phyloP scores from a whole-genome alignment of 305 asterid genomes.

The Fraxinus sp. region DNA sequence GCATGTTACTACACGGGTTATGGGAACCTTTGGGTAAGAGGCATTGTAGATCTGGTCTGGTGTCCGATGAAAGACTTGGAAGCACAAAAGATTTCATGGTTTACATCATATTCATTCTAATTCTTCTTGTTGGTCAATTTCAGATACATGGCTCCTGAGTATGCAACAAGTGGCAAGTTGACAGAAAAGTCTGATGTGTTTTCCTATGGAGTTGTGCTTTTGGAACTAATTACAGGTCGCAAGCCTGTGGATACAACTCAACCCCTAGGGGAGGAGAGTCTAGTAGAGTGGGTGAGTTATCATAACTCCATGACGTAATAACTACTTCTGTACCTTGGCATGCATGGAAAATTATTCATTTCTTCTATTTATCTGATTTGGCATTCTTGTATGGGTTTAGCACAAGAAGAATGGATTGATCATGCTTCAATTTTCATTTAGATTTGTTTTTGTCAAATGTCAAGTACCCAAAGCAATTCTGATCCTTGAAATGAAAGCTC shows the following conservation, averaged over 20 bases:
- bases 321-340: background rate
- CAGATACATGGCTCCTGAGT: constrained; percentile 99
- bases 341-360: background rate
- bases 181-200: constrained; percentile 82
- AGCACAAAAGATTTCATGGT: constrained; percentile 4
- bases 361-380: constrained; percentile 2
- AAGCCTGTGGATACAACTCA: constrained; percentile 92
- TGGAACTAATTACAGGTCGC: constrained; percentile 84
- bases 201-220: constrained; percentile 88
- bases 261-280: constrained; percentile 87
- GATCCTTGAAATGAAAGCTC: background rate
- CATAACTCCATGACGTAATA: background rate
- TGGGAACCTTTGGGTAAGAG: constrained; percentile 94
- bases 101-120: constrained; percentile 9
- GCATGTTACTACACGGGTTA: constrained; percentile 79
- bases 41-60: background rate
- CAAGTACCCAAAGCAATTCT: background rate
- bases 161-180: constrained; percentile 88
- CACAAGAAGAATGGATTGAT: background rate
- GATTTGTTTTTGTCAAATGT: background rate
- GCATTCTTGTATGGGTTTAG: background rate
- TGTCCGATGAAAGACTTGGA: constrained; percentile 13
- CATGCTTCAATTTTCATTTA: background rate
- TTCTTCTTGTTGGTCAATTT: constrained; percentile 16
- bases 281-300: constrained; percentile 86